A percentile compares a stretch with the other conserved stretches of the same genome.
phyloP scores from a whole-genome alignment of 768 basidiomycete species.

The Nidula microcarpa region DNA sequence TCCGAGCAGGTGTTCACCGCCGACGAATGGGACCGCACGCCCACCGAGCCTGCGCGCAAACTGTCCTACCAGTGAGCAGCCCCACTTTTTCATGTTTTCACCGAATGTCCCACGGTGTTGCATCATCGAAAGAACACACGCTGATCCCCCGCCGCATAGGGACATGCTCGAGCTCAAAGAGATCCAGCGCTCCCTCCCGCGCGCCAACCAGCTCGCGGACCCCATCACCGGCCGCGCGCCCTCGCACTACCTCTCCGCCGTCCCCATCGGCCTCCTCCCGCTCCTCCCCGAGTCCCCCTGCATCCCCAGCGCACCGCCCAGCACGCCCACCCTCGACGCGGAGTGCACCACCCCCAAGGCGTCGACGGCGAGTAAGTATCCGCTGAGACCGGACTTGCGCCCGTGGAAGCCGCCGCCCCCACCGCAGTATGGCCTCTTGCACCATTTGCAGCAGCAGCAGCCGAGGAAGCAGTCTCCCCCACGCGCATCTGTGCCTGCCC shows the following conservation, averaged over 20 bases:
- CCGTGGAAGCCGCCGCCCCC: background rate
- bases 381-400: background rate
- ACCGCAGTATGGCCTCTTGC: constrained; percentile 2
- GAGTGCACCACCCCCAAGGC: background rate
- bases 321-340: constrained; percentile 2
- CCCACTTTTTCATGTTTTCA: constrained; percentile 3
- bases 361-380: background rate
- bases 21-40: constrained; percentile 81
- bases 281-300: constrained; percentile 31
- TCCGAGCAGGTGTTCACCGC: constrained; percentile 59
- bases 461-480: constrained; percentile 4
- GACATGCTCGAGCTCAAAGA: constrained; percentile 68
- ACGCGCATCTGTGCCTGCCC: constrained; percentile 1
- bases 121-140: background rate
- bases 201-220: constrained; percentile 49
- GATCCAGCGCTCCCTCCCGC: constrained; percentile 61
- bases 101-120: constrained; percentile 1
- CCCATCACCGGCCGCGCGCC: constrained; percentile 33
- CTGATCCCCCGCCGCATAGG: constrained; percentile 21
- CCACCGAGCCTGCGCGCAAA: constrained; percentile 57
- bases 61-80: constrained; percentile 63
- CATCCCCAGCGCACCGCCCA: constrained; percentile 6
- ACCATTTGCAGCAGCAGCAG: background rate
- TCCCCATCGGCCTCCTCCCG: constrained; percentile 65
- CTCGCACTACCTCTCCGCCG: constrained; percentile 42